Evolutionary conservation across 768 basidiomycete genomes (phyloP).

Genomic region (Lactifluus echinatus): DNA sequence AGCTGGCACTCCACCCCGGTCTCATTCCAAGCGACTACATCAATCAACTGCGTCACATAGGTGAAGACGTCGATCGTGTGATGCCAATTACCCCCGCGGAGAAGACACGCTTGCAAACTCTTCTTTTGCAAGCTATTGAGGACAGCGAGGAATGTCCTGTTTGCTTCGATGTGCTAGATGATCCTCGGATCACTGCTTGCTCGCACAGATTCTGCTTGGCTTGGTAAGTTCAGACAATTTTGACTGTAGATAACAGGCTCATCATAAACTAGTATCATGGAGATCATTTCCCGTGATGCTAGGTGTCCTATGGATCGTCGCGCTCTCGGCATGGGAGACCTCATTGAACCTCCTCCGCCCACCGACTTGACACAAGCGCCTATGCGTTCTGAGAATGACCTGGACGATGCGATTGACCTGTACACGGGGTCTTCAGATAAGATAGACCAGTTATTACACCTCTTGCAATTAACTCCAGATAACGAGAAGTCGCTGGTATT

Average conservation of each 20-base stretch:
- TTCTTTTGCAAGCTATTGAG: conserved; percentile 60
- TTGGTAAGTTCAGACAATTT: conserved; percentile 38
- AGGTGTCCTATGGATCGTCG: conserved; percentile 86
- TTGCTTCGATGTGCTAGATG: conserved; percentile 50
- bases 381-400: conserved; percentile 31
- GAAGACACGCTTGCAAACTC: conserved; percentile 44
- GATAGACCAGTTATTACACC: conserved; percentile 69
- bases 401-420: conserved; percentile 31
- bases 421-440: conserved; percentile 67
- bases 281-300: conserved; percentile 60
- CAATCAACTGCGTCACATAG: conserved; percentile 43
- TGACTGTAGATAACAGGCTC: background rate
- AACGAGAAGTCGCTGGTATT: conserved; percentile 82
- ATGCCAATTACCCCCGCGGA: conserved; percentile 45
- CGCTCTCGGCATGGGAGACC: conserved; percentile 40
- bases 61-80: conserved; percentile 26
- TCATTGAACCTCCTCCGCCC: conserved; percentile 56
- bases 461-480: conserved; percentile 57
- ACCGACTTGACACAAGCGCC: conserved; percentile 61
- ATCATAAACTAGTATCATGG: conserved; percentile 44
- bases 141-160: conserved; percentile 80
- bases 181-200: conserved; percentile 68
- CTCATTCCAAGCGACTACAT: conserved; percentile 66
- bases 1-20: conserved; percentile 71
- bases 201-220: conserved; percentile 62